Evolutionary conservation across 139 green algal genomes (phyloP).

Genomic region (Ettlia oleoabundans): DNA sequence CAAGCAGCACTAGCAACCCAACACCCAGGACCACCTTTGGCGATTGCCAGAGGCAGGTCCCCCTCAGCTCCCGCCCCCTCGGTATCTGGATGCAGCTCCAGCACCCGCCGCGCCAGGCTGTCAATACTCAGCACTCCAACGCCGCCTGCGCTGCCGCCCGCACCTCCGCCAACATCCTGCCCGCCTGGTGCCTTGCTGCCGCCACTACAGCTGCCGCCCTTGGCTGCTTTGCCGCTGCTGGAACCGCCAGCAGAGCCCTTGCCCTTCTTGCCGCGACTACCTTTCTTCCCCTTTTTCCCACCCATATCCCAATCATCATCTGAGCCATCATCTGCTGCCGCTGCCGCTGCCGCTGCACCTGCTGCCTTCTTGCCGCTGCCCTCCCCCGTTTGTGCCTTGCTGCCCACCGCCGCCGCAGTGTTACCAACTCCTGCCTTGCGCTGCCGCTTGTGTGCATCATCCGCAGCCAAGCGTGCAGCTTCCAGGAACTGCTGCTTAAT

Average conservation of each 20-base stretch:
- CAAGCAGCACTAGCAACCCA: too few relatives aligned
- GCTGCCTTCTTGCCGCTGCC: conserved; percentile 29
- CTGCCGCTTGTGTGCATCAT: conserved; percentile 57
- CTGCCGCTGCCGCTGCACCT: not conserved
- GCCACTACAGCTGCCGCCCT: conserved; percentile 3
- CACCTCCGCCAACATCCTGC: conserved; percentile 21
- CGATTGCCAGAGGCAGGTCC: conserved; percentile 20
- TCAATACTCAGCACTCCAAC: conserved; percentile 38
- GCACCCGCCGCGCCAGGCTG: conserved; percentile 50
- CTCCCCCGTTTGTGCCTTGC: conserved; percentile 25
- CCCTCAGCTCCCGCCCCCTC: conserved; percentile 55
- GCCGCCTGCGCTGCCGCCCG: not conserved
- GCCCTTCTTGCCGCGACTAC: conserved; percentile 40
- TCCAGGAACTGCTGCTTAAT: conserved; percentile 42
- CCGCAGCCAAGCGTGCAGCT: conserved; percentile 50
- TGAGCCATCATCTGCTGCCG: conserved; percentile 43
- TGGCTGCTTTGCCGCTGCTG: conserved; percentile 6
- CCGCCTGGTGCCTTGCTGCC: conserved; percentile 1
- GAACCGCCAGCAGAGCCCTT: too few relatives aligned
- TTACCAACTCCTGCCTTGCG: conserved; percentile 25
- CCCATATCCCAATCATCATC: conserved; percentile 63
- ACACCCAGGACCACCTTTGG: not conserved
- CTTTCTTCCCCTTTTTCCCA: conserved; percentile 59
- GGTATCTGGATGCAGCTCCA: conserved; percentile 55
- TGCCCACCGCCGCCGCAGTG: conserved; percentile 27